Evolutionary conservation across 2,329 filamentous ascomycete genomes (phyloP).

Genomic region (Chaetomiaceae sp.): DNA sequence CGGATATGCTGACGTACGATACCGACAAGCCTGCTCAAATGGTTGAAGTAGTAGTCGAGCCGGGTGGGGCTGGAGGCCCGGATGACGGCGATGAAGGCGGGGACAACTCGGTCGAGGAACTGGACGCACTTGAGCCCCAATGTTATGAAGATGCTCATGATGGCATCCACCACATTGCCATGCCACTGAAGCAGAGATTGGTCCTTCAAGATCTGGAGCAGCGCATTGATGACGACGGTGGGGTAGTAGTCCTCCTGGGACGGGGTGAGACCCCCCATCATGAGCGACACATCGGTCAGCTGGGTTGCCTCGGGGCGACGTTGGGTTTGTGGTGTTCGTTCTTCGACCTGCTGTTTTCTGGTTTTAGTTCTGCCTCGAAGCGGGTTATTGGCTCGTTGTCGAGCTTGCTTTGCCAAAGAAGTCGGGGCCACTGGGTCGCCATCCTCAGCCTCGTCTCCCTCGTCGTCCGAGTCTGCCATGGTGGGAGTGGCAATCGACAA

Average conservation of each 20-base stretch:
- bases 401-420: background rate
- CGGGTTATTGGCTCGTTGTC: background rate
- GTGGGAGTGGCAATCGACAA: conserved; percentile 13
- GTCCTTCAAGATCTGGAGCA: conserved; percentile 88
- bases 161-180: conserved; percentile 89
- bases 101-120: conserved; percentile 89
- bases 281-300: conserved; percentile 89
- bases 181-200: conserved; percentile 86
- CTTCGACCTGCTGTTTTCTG: conserved; percentile 66
- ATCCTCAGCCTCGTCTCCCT: conserved; percentile 7
- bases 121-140: conserved; percentile 93
- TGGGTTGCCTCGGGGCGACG: conserved; percentile 57
- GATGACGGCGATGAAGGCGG: conserved; percentile 88
- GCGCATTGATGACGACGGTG: conserved; percentile 93
- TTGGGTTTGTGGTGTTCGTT: conserved; percentile 78
- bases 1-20: conserved; percentile 97
- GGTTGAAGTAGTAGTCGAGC: conserved; percentile 95
- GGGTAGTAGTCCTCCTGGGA: conserved; percentile 98
- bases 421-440: background rate
- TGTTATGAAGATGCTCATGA: conserved; percentile 98
- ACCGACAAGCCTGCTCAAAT: conserved; percentile 84
- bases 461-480: conserved; percentile 18
- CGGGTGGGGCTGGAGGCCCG: conserved; percentile 70
- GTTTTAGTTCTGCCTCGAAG: conserved; percentile 16
- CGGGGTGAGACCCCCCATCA: conserved; percentile 95